Evolutionary conservation across 371 early-diverging fungal genomes (phyloP).

Genomic region (Mucor lusitanicus): DNA sequence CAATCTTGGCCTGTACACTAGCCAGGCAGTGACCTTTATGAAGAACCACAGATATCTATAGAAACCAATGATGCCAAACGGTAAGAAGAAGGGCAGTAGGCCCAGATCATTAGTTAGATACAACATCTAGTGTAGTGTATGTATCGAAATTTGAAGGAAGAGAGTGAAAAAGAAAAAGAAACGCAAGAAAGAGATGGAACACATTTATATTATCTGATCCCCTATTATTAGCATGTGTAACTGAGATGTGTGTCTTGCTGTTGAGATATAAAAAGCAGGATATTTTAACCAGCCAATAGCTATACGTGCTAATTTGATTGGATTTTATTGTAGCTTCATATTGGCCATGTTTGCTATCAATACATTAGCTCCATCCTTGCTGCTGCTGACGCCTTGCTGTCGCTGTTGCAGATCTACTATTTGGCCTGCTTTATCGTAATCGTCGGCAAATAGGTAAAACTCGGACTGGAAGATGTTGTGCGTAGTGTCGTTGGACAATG

Average conservation of each 20-base stretch:
- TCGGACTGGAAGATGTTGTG: background rate
- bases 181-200: background rate
- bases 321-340: background rate
- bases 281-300: background rate
- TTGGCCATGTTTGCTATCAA: background rate
- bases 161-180: slow-evolving; percentile 6
- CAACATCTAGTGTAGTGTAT: slow-evolving; percentile 49
- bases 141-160: background rate
- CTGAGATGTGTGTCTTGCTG: background rate
- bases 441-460: slow-evolving; percentile 4
- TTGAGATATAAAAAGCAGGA: background rate
- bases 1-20: slow-evolving; percentile 54
- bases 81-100: slow-evolving; percentile 68
- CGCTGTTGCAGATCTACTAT: background rate
- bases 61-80: slow-evolving; percentile 73
- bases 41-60: slow-evolving; percentile 75
- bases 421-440: background rate
- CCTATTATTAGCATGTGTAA: slow-evolving; percentile 6
- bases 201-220: slow-evolving; percentile 4
- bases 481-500: background rate
- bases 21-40: slow-evolving; percentile 61
- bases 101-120: slow-evolving; percentile 70
- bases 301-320: slow-evolving; percentile 12
- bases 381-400: background rate
- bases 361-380: background rate